Evolutionary conservation across 495 filamentous ascomycete species (phyloP), one percentile per base, ranked within the genome.

Genomic region (Penicillium roqueforti): DNA sequence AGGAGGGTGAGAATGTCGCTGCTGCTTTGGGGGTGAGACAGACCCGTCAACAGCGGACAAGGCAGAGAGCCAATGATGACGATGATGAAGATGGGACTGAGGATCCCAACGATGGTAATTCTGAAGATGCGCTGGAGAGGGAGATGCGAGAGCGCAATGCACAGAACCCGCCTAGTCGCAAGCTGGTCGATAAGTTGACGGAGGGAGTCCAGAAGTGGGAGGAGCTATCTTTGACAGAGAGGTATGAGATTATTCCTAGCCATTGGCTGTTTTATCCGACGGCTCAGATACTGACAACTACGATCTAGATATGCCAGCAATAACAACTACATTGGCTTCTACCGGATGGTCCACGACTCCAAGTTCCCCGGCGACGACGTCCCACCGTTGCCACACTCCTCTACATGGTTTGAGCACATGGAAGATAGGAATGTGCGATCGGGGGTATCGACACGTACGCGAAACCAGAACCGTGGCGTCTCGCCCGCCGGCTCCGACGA

Each of bases 321-420:
- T 68, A 91, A 92, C 69, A 75, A 83, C 54, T 96, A 96, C 75
- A 75, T 85, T 50, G 76, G 78, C 25, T 95, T 95, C 80, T 87
- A 87, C 65, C 79, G 80, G 41, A 75, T 83, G 18, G 83, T 92
- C 55, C 88, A 95, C 69, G 88, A 93, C 56, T 82, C 88, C 16
- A 77, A 82, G 51, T 77, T 91, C 63, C 81, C 77, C 3, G 80
- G 77, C 28, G 81, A 87, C 41, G 79, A 84, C 31, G 79, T 80
- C 13, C 77, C 76, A 0, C 83, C 84, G 0, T 59, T 91, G 16
- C 85, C 89, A 0, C 80, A 88, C 55, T 69, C 85, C 0, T 82
- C 82, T 19, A 85, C 81, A 13, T 93, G 88, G 88, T 93, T 93
- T 65, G 62, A 76, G 38, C 68, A 76, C 49, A 55, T 81, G 53